A percentile compares a stretch with the other conserved stretches of the same genome.
These are phyloP conservation scores for Piper betle DNA, from an alignment of 164 flowering plant genomes.

Conservation along the genomic window DNA sequence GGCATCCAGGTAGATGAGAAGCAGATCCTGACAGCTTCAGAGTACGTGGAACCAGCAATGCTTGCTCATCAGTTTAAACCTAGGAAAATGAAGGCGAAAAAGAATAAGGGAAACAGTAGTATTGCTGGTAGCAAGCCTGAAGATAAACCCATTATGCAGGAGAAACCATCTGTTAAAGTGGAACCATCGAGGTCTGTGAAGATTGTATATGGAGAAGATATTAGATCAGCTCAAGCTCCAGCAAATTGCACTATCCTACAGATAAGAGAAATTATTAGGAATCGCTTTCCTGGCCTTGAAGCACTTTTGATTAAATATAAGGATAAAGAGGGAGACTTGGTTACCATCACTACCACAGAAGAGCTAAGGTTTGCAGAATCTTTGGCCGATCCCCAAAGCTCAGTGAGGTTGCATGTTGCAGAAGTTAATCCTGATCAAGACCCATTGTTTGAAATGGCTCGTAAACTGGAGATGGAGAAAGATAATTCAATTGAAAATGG, in stretches of 20 bases:
- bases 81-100: conserved; percentile 31
- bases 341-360: conserved; percentile 69
- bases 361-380: conserved; percentile 79
- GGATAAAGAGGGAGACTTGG: conserved; percentile 86
- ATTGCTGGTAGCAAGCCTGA: conserved; percentile 21
- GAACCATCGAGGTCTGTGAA: conserved; percentile 51
- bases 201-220: conserved; percentile 78
- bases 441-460: conserved; percentile 21
- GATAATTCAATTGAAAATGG: conserved; percentile 21
- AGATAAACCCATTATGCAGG: conserved; percentile 54
- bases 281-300: conserved; percentile 41
- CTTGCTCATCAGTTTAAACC: conserved; percentile 10
- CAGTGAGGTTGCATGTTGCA: conserved; percentile 44
- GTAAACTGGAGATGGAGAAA: conserved; percentile 2
- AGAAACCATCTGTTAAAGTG: conserved; percentile 24
- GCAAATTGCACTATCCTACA: conserved; percentile 40
- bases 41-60: conserved; percentile 24
- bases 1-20: conserved; percentile 27
- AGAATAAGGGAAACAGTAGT: conserved; percentile 19
- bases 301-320: conserved; percentile 68
- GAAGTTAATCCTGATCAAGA: conserved; percentile 64
- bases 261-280: conserved; percentile 41
- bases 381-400: conserved; percentile 33
- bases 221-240: conserved; percentile 73
- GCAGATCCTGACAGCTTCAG: conserved; percentile 24